Percentiles rank a stretch among this genome's conserved stretches.
phyloP scores from a whole-genome alignment of 176 grass and related monocot genomes.

The Thalia dealbata region DNA sequence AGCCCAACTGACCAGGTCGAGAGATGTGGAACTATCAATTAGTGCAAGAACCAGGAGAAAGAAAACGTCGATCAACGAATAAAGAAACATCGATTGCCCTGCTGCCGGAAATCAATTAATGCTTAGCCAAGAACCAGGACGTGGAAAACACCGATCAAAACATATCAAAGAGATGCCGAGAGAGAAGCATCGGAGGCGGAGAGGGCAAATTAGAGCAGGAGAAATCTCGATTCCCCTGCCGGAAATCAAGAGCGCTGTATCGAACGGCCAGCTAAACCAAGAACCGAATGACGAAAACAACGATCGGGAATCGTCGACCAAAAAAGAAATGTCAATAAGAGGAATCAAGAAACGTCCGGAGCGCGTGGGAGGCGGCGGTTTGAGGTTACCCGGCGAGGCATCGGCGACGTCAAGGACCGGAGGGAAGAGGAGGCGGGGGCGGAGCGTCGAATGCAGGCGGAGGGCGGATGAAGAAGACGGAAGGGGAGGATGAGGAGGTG shows the following conservation, averaged over 20 bases:
- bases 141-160: no score
- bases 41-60: no score
- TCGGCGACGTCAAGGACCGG: neutral
- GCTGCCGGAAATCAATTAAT: no score
- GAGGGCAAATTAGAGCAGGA: neutral
- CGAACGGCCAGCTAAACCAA: no score
- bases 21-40: no score
- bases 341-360: neutral
- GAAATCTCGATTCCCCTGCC: slow-evolving; percentile 20
- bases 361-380: neutral
- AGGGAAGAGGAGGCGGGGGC: neutral
- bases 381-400: slow-evolving; percentile 18
- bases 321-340: neutral
- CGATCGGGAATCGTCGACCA: neutral
- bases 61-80: neutral
- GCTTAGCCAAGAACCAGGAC: no score
- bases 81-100: no score
- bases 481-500: neutral
- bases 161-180: no score
- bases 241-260: neutral
- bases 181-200: neutral
- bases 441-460: slow-evolving; percentile 6
- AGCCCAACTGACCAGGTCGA: no score
- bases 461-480: slow-evolving; percentile 7
- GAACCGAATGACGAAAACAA: neutral